Conservation (phyloP, 1,284 basidiomycete species). For the Crepidotus sp. region DNA sequence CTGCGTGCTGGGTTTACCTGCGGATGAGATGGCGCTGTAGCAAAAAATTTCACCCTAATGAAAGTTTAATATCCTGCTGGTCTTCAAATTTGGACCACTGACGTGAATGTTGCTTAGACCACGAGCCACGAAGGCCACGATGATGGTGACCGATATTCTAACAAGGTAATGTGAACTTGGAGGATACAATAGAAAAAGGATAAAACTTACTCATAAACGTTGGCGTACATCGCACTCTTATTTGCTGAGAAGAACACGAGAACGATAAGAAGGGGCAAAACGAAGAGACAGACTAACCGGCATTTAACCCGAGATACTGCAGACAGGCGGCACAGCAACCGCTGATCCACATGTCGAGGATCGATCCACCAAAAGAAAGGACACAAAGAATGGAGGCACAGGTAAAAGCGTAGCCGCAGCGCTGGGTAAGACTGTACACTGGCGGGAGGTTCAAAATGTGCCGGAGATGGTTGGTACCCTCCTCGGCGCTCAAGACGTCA, state of each 20-base stretch:
- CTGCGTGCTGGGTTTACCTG: constrained; percentile 27
- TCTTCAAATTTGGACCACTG: background rate
- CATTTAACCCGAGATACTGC: constrained; percentile 69
- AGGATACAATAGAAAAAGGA: background rate
- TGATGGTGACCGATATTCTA: constrained; percentile 75
- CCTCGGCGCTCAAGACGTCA: constrained; percentile 58
- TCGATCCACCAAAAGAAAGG: constrained; percentile 74
- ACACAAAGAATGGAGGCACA: constrained; percentile 73
- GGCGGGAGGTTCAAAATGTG: constrained; percentile 52
- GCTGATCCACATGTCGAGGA: constrained; percentile 75
- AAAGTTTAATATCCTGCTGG: background rate
- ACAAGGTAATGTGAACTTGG: background rate
- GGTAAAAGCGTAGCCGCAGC: constrained; percentile 66
- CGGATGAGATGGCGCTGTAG: constrained; percentile 76
- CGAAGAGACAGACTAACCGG: constrained; percentile 21
- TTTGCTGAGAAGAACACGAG: constrained; percentile 34
- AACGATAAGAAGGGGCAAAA: background rate
- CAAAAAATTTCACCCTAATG: constrained; percentile 54
- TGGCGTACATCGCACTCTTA: constrained; percentile 78
- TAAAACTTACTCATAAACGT: constrained; percentile 74
- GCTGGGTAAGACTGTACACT: constrained; percentile 50
- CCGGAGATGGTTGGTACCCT: constrained; percentile 54
- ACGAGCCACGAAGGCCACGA: constrained; percentile 74
- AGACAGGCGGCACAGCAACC: constrained; percentile 62
- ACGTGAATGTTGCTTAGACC: constrained; percentile 58